Conservation (phyloP, 768 basidiomycete species). For the Russula sp. region DNA sequence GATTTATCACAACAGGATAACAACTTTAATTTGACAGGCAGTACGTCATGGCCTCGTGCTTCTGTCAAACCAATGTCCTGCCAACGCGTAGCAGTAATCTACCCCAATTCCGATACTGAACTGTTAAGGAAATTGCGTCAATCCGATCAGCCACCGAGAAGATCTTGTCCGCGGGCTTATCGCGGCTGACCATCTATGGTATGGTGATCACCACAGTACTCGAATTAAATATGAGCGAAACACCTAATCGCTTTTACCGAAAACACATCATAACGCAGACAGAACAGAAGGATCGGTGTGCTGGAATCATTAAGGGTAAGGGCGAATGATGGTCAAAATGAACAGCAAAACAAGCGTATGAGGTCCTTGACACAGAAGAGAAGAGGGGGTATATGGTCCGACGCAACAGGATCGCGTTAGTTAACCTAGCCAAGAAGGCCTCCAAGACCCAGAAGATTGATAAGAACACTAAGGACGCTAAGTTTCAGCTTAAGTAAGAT, state of each 20-base stretch:
- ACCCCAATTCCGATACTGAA: no score
- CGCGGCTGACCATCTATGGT: neutral
- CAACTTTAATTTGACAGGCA: no score
- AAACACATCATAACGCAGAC: neutral
- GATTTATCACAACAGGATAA: no score
- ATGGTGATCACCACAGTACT: neutral
- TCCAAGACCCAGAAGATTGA: conserved; percentile 8
- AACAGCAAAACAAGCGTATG: neutral
- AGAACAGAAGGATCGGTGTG: neutral
- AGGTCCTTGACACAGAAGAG: neutral
- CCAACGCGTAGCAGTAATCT: no score
- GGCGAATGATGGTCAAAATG: neutral
- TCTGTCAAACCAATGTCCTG: no score
- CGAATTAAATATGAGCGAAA: neutral
- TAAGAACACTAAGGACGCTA: neutral
- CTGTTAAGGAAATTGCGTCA: no score
- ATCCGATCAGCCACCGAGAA: no score
- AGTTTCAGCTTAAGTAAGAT: conserved; percentile 9
- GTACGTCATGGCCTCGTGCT: no score
- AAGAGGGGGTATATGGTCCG: conserved; percentile 4
- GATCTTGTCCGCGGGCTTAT: no score
- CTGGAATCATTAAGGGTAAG: neutral
- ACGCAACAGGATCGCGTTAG: neutral
- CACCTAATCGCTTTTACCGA: neutral
- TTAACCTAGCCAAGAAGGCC: neutral